Base-by-base conservation (phyloP, 2,329 filamentous ascomycete species). In the Didymella keratinophila region DNA sequence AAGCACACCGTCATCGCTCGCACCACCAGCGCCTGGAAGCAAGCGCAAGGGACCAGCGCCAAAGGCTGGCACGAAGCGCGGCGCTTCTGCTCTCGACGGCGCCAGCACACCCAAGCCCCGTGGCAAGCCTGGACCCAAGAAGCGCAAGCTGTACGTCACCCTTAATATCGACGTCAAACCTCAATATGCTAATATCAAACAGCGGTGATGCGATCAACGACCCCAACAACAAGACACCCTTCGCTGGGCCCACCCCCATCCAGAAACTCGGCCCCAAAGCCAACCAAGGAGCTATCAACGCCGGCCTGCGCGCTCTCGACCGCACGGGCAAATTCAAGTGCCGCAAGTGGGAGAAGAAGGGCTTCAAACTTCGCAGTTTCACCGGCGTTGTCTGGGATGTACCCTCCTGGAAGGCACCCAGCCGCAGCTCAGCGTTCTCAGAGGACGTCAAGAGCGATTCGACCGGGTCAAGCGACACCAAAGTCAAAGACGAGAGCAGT, bases 261-360 rank as follows among this genome's bases (percentile, higher is more conserved):
- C 91, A 94, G 79, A 96, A 96, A 77, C 89, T 98, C 25, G 94
- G 94, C 3, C 95, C 95, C 67, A 98, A 97, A 78, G 94, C 94
- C 50, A 98, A 97, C 76, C 91, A 94, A 71, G 95, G 95, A 64
- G 94, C 94, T 59, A 99, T 99, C 83, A 99, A 99, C 75, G 95
- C 95, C 53, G 92, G 92, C 51, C 88, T 99, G 48, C 92, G 95
- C 54, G 94, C 95, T 12, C 90, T 99, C 64, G 95, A 99, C 78
- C 89, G 94, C 61, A 90, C 90, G 8, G 94, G 94, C 66, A 91
- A 94, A 72, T 66, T 66, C 64, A 93, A 95, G 10, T 97, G 93
- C 78, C 91, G 94, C 65, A 93, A 89, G 76, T 99, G 95, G 95
- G 84, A 87, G 74, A 91, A 89, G 77, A 92, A 92, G 63, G 86